phyloP scores from a whole-genome alignment of 2,329 filamentous ascomycete species.

The Phaeomoniella chlamydospora region DNA sequence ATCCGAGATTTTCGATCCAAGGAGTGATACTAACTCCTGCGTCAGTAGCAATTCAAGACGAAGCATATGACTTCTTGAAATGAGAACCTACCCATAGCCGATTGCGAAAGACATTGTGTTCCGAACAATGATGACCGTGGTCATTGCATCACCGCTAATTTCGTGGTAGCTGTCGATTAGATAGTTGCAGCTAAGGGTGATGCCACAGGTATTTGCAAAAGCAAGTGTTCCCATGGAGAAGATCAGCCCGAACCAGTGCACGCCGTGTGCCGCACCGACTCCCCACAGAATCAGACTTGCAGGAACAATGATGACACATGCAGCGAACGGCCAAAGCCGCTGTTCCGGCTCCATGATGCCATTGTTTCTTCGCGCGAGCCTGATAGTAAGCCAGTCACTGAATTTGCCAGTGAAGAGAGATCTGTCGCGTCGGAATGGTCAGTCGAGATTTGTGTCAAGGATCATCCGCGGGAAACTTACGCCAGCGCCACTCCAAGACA shows the following conservation, averaged over 20 bases:
- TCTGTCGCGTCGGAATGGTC: no score
- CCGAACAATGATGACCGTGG: conserved; percentile 29
- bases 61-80: no score
- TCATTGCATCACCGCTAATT: conserved; percentile 23
- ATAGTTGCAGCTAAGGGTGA: conserved; percentile 24
- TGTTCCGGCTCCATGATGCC: conserved; percentile 27
- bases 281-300: conserved; percentile 22
- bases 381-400: conserved; percentile 23
- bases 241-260: conserved; percentile 27
- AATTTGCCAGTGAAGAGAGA: conserved; percentile 23
- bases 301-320: conserved; percentile 20
- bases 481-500: conserved; percentile 18
- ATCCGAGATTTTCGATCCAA: conserved; percentile 27
- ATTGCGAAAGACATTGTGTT: conserved; percentile 35
- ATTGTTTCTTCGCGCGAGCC: conserved; percentile 22
- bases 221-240: conserved; percentile 28
- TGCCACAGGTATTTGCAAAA: conserved; percentile 20
- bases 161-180: conserved; percentile 25
- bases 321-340: conserved; percentile 22
- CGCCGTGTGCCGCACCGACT: conserved; percentile 24
- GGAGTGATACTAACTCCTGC: conserved; percentile 30
- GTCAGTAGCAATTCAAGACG: no score
- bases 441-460: conserved; percentile 3
- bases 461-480: conserved; percentile 7
- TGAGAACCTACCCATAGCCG: conserved; percentile 20